A percentile compares a stretch with the other conserved stretches of the same genome.
Evolutionary conservation across 2,329 filamentous ascomycete species (phyloP).

Genomic region (Colletotrichum godetiae): DNA sequence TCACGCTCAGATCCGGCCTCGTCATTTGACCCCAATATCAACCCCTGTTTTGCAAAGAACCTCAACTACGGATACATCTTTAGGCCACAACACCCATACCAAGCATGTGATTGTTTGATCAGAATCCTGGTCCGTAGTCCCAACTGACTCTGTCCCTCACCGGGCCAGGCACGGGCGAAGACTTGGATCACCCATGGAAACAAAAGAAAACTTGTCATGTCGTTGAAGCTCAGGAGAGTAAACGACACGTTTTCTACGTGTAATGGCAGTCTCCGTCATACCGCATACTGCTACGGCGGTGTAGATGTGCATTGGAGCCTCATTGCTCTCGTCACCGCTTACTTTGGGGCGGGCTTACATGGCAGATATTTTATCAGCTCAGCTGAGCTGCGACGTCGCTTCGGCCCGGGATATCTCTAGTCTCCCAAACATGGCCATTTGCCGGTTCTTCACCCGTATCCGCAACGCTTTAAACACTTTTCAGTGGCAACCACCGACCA

Average conservation of each 20-base stretch:
- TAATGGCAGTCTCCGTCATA: neutral
- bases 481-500: neutral
- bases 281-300: neutral
- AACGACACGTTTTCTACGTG: neutral
- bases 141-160: slow-evolving; percentile 1
- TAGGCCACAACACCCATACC: neutral
- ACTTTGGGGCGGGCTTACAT: neutral
- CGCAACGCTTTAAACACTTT: neutral
- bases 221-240: neutral
- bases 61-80: neutral
- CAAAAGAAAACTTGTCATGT: slow-evolving; percentile 1
- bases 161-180: neutral
- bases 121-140: neutral
- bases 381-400: neutral
- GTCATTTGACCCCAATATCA: slow-evolving; percentile 3
- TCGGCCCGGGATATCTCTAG: neutral
- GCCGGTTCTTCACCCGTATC: neutral
- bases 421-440: neutral
- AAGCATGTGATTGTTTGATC: slow-evolving; percentile 24
- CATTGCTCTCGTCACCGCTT: neutral
- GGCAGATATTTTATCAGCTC: neutral
- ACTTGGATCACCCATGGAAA: slow-evolving; percentile 8
- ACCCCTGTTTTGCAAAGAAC: neutral
- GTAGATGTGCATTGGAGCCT: neutral
- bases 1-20: slow-evolving; percentile 3